Evolutionary conservation across 148 eudicot species (phyloP).

Genomic region (Cornus florida): DNA sequence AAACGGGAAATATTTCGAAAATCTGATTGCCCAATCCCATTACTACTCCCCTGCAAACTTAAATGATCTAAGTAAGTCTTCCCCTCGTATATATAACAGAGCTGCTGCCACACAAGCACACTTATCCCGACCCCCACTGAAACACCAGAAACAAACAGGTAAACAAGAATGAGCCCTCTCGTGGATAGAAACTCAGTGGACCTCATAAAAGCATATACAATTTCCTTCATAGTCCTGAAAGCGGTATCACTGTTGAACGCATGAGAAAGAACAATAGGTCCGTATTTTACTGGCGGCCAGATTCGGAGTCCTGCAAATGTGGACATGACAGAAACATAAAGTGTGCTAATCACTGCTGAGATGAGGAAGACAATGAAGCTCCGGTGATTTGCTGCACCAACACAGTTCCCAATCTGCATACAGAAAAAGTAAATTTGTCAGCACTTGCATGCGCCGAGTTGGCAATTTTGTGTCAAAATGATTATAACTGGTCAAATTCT

Average conservation of each 20-base stretch:
- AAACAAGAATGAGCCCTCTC: slow-evolving; percentile 74
- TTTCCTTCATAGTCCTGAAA: slow-evolving; percentile 34
- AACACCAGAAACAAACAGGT: slow-evolving; percentile 76
- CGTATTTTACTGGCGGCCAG: slow-evolving; percentile 51
- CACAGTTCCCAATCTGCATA: slow-evolving; percentile 95
- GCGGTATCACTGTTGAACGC: slow-evolving; percentile 23
- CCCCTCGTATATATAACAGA: slow-evolving; percentile 76
- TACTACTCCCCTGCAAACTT: slow-evolving; percentile 50
- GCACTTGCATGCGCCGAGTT: too few species aligned
- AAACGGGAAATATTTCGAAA: slow-evolving; percentile 70
- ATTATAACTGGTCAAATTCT: too few species aligned
- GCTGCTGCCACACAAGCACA: slow-evolving; percentile 95
- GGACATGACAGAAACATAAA: slow-evolving; percentile 61
- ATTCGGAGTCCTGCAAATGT: slow-evolving; percentile 42
- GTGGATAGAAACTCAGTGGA: slow-evolving; percentile 57
- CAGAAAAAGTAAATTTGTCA: neutral
- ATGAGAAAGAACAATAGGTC: slow-evolving; percentile 15
- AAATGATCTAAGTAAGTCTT: slow-evolving; percentile 76
- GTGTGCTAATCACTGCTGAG: slow-evolving; percentile 60
- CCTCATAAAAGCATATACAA: slow-evolving; percentile 44
- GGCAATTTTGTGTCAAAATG: too few species aligned
- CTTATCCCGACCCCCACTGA: slow-evolving; percentile 73
- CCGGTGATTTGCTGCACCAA: slow-evolving; percentile 85
- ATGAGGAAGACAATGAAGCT: slow-evolving; percentile 73
- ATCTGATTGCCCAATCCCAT: slow-evolving; percentile 47